These are phyloP conservation scores for Fonsecaea pedrosoi DNA, from an alignment of 2,329 filamentous ascomycete genomes.

Conservation along the genomic window DNA sequence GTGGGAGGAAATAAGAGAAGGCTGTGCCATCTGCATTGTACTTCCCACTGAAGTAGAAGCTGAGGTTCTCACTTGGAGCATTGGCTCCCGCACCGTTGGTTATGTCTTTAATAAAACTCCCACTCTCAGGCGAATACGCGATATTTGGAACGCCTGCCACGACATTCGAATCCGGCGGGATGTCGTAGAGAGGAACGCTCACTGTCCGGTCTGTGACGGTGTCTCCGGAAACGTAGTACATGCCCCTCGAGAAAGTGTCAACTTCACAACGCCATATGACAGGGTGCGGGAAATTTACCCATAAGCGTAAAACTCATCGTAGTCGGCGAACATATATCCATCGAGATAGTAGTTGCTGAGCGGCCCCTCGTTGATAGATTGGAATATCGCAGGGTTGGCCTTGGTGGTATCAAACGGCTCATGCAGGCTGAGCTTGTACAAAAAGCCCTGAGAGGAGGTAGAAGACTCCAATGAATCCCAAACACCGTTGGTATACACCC, in stretches of 20 bases:
- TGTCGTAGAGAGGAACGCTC: constrained; percentile 21
- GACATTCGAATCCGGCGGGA: constrained; percentile 7
- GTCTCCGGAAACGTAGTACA: constrained; percentile 8
- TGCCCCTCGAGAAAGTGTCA: constrained; percentile 60
- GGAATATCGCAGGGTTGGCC: constrained; percentile 58
- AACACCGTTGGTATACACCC: constrained; percentile 12
- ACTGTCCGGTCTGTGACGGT: constrained; percentile 16
- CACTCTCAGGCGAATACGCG: constrained; percentile 53
- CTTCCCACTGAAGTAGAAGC: constrained; percentile 73
- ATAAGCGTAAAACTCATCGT: constrained; percentile 68
- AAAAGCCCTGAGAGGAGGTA: constrained; percentile 61
- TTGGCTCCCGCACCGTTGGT: constrained; percentile 51
- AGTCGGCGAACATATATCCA: constrained; percentile 70
- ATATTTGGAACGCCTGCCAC: constrained; percentile 14
- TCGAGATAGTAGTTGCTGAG: constrained; percentile 63
- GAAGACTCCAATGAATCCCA: constrained; percentile 12
- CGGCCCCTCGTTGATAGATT: constrained; percentile 58
- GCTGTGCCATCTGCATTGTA: constrained; percentile 52
- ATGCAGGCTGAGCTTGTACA: constrained; percentile 67
- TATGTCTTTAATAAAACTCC: constrained; percentile 44
- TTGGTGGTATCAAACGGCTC: constrained; percentile 64
- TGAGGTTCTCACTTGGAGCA: constrained; percentile 72
- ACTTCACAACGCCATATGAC: constrained; percentile 45
- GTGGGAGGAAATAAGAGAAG: constrained; percentile 38
- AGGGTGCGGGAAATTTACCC: constrained; percentile 49